Evolutionary conservation across 1,284 basidiomycete genomes (phyloP).

Genomic region (Tilletia indica): DNA sequence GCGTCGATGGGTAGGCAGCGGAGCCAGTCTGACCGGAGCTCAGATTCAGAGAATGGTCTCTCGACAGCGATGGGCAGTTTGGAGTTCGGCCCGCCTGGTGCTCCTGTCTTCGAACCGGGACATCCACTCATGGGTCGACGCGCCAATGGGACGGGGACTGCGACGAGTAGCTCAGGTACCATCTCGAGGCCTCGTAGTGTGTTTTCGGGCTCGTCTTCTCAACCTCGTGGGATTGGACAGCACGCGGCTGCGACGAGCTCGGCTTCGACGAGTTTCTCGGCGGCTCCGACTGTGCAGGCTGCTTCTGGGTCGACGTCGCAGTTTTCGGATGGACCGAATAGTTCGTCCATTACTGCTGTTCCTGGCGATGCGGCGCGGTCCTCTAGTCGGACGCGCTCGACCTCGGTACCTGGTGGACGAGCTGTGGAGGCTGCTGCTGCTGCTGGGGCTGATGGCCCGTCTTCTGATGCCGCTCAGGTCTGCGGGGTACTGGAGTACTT

Average conservation of each 20-base stretch:
- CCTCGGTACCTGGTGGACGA: background rate
- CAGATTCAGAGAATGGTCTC: no score
- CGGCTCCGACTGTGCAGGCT: background rate
- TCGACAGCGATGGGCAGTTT: no score
- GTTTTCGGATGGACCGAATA: background rate
- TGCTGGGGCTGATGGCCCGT: no score
- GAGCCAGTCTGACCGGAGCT: no score
- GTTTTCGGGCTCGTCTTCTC: background rate
- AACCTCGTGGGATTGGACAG: background rate
- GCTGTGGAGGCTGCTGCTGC: no score
- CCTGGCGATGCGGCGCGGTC: background rate
- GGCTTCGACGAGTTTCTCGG: slow-evolving; percentile 13
- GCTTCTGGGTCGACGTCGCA: background rate
- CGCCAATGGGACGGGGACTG: background rate
- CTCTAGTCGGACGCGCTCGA: background rate
- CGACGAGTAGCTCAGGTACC: background rate
- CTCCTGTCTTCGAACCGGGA: no score
- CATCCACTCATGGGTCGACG: no score
- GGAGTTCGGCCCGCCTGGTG: background rate
- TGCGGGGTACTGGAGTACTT: background rate
- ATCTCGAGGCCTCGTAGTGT: no score
- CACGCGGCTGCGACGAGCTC: background rate
- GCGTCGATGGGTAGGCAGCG: no score
- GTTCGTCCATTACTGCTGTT: background rate
- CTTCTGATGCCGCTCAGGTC: background rate